Evolutionary conservation across 768 basidiomycete genomes (phyloP), one percentile per base, ranked within the genome.

Genomic region (Infundibulicybe gibba): DNA sequence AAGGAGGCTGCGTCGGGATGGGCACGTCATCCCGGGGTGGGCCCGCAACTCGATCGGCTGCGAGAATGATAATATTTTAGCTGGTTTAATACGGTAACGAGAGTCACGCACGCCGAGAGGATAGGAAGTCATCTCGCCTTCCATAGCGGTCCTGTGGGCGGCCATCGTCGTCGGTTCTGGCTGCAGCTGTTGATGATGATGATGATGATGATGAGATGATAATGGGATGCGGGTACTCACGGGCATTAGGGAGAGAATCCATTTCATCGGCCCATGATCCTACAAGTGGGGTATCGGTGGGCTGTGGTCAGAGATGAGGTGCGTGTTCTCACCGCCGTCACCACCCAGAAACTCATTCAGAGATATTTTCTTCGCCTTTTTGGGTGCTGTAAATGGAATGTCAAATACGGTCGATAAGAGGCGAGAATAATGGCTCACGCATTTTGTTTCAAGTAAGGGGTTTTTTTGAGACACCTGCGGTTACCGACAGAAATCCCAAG

Each of bases 191-290:
- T 58, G 49, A 50, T 47, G 25, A 25, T 25, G 25, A 25, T 25
- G 25, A 25, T n/a, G 25, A 25, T 25, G 8, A 8, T 3, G 25
- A 25, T 25, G n/a, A n/a, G n/a, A 32, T 16, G 16, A 30, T 32
- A 49, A 16, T 40, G 39, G 14, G 45, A 25, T 38, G 11, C 10
- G 32, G 3, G 25, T 33, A 76, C 94, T 72, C 72, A 98, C 95
- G 95, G 61, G 92, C 94, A 57, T 82, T 87, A 20, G 95, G 95
- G 51, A 98, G 78, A 25, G 77, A 58, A 54, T 97, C 94, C 91
- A 97, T 94, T 68, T 98, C 97, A 64, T 98, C 97, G 6, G 97
- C 97, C 97, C 97, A 99, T 61, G 91, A 94, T 59, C 93, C 95
- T 44, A 90, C 70, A 44, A 83, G 91, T 93, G 12, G 42, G 43